Evolutionary conservation across 2,329 filamentous ascomycete species (phyloP).

Genomic region (Penicillium psychrosexuale): DNA sequence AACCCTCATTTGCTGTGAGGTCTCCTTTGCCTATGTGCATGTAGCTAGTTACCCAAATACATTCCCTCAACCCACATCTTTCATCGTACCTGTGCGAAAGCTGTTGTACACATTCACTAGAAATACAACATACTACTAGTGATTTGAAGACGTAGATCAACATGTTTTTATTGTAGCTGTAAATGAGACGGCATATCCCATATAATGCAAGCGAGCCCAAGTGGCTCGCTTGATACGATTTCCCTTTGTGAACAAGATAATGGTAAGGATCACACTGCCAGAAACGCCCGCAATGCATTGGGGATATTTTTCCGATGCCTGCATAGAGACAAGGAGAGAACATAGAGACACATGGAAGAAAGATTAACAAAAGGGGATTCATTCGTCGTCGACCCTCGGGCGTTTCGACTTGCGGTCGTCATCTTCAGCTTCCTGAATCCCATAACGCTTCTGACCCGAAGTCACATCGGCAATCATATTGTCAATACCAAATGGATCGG

Average conservation of each 20-base stretch:
- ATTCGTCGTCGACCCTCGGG: slow-evolving; percentile 72
- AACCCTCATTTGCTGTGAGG: neutral
- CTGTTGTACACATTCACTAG: neutral
- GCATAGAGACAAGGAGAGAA: slow-evolving; percentile 6
- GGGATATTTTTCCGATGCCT: slow-evolving; percentile 8
- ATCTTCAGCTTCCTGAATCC: slow-evolving; percentile 41
- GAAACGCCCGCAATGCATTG: slow-evolving; percentile 33
- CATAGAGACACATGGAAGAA: slow-evolving; percentile 14
- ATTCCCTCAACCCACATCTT: no score
- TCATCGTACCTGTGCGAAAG: no score
- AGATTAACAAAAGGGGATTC: slow-evolving; percentile 9
- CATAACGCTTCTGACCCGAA: slow-evolving; percentile 48
- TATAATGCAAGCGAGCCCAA: neutral
- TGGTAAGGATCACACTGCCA: slow-evolving; percentile 15
- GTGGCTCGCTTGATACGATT: neutral
- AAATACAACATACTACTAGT: neutral
- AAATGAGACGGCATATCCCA: neutral
- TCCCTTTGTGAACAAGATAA: slow-evolving; percentile 4
- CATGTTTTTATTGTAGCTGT: neutral
- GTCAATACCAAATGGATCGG: slow-evolving; percentile 91
- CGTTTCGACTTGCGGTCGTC: slow-evolving; percentile 58
- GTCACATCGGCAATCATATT: slow-evolving; percentile 81
- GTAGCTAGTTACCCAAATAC: neutral
- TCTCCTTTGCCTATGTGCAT: neutral
- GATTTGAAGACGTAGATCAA: neutral